Conservation (phyloP, 345 rosid genomes). For the Eucalyptus sp. region DNA sequence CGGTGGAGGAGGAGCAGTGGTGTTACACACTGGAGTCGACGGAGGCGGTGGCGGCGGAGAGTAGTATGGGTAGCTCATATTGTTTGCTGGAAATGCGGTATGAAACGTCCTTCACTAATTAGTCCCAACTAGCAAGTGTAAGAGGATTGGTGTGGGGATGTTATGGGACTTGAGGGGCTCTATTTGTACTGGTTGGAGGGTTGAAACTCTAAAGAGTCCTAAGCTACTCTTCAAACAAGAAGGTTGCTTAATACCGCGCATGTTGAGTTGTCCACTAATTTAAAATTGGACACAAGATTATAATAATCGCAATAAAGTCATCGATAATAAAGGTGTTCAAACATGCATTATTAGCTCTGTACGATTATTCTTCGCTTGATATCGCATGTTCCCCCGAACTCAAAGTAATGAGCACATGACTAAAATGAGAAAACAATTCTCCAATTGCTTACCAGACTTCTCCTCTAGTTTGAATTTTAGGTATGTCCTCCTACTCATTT, state of each 20-base stretch:
- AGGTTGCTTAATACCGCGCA: not conserved
- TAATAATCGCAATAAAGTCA: not conserved
- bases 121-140: not conserved
- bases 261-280: not conserved
- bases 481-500: not conserved
- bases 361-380: not conserved
- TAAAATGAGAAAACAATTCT: not conserved
- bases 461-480: not conserved
- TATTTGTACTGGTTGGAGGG: not conserved
- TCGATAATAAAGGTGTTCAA: not conserved
- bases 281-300: not conserved
- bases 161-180: not conserved
- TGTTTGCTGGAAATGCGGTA: not conserved
- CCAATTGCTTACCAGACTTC: not conserved
- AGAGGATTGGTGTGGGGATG: not conserved
- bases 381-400: not conserved
- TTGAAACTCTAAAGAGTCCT: not conserved
- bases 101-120: not conserved
- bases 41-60: not conserved
- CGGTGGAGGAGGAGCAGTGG: not conserved
- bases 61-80: conserved; percentile 3
- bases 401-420: not conserved
- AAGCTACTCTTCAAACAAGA: not conserved
- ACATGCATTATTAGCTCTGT: not conserved
- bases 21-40: not conserved